Percentiles rank a stretch among this genome's conserved stretches.
These are phyloP conservation scores for Xanthoceras sorbifolium DNA, from an alignment of 345 rosid genomes.

Conservation along the genomic window DNA sequence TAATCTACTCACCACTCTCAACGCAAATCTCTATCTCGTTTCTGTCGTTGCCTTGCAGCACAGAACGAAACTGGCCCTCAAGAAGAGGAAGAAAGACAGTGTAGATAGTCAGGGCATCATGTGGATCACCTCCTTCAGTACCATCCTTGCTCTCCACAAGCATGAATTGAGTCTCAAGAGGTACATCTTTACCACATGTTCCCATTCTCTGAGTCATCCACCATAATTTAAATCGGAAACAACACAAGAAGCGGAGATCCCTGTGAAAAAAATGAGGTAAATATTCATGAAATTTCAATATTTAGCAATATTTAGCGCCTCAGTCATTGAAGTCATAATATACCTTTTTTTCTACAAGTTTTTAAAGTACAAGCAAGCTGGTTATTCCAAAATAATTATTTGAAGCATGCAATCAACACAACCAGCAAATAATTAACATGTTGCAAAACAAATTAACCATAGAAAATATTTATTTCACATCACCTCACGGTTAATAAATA, in stretches of 20 bases:
- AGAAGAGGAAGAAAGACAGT: conserved; percentile 92
- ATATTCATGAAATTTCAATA: conserved; percentile 14
- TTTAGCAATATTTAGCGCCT: background rate
- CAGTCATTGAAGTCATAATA: background rate
- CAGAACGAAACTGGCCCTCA: conserved; percentile 96
- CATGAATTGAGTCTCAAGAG: conserved; percentile 97
- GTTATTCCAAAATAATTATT: background rate
- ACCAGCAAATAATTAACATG: background rate
- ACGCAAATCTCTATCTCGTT: conserved; percentile 89
- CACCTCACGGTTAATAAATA: too few relatives aligned
- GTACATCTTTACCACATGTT: conserved; percentile 79
- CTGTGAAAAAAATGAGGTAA: conserved; percentile 37
- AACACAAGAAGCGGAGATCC: conserved; percentile 79
- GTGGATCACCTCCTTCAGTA: conserved; percentile 49
- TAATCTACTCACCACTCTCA: conserved; percentile 86
- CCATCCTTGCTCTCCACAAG: conserved; percentile 77
- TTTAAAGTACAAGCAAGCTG: background rate
- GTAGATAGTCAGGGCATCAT: conserved; percentile 63
- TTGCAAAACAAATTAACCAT: background rate
- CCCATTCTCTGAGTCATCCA: conserved; percentile 99
- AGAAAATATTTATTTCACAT: too few relatives aligned
- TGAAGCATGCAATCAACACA: background rate
- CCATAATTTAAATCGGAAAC: conserved; percentile 97
- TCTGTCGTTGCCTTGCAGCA: conserved; percentile 82
- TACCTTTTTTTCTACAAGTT: background rate